Evolutionary conservation across 768 basidiomycete genomes (phyloP).

Genomic region (Leccinum uliginosum): DNA sequence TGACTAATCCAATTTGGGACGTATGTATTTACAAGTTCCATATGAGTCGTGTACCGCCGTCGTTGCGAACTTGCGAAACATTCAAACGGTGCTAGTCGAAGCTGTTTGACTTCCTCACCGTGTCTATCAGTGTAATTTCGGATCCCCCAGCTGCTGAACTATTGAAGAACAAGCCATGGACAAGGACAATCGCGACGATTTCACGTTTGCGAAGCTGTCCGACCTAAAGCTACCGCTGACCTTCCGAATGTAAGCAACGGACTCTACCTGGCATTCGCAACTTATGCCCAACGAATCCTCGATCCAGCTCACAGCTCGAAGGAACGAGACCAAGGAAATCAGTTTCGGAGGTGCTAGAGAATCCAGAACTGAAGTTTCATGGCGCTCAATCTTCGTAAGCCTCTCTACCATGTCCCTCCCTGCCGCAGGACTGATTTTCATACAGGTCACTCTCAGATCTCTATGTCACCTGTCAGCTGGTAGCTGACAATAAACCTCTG

Average conservation of each 20-base stretch:
- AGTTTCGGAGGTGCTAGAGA: slow-evolving; percentile 77
- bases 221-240: slow-evolving; percentile 87
- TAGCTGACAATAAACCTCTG: slow-evolving; percentile 89
- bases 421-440: slow-evolving; percentile 16
- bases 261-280: neutral
- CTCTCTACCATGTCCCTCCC: slow-evolving; percentile 8
- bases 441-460: slow-evolving; percentile 84
- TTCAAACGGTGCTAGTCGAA: neutral
- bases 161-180: slow-evolving; percentile 37
- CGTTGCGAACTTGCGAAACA: neutral
- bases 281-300: neutral
- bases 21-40: neutral
- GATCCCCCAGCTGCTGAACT: neutral
- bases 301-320: slow-evolving; percentile 74
- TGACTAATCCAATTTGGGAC: neutral
- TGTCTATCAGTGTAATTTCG: neutral
- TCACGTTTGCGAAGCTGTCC: slow-evolving; percentile 87
- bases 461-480: slow-evolving; percentile 88
- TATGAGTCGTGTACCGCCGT: slow-evolving; percentile 2
- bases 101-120: neutral
- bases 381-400: slow-evolving; percentile 74
- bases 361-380: slow-evolving; percentile 77
- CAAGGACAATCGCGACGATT: slow-evolving; percentile 75
- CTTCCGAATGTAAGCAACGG: slow-evolving; percentile 63
- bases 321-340: slow-evolving; percentile 68